Evolutionary conservation across 805 yeast genomes (phyloP).

Genomic region (Suhomyces faveliae): DNA sequence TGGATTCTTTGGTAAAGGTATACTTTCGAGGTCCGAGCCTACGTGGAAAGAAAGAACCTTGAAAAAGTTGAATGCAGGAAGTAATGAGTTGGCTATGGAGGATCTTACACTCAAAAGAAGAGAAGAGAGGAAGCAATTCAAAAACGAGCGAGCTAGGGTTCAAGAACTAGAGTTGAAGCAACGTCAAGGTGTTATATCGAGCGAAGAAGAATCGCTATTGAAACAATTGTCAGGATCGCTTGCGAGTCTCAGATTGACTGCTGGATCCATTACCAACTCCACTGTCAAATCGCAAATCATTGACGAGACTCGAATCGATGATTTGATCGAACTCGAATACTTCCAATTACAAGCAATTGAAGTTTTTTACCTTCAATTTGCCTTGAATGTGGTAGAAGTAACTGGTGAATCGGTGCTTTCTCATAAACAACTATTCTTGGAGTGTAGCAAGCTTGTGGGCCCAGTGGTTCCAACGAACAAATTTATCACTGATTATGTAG

Average conservation of each 20-base stretch:
- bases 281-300: not conserved
- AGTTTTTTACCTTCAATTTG: slow-evolving; percentile 64
- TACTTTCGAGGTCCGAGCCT: slow-evolving; percentile 86
- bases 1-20: slow-evolving; percentile 95
- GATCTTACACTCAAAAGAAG: slow-evolving; percentile 76
- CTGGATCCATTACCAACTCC: not conserved
- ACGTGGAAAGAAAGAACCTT: slow-evolving; percentile 75
- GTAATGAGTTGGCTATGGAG: slow-evolving; percentile 57
- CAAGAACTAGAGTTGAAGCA: slow-evolving; percentile 51
- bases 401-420: slow-evolving; percentile 11
- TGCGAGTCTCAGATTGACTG: not conserved
- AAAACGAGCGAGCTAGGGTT: slow-evolving; percentile 54
- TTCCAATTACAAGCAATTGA: slow-evolving; percentile 78
- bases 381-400: slow-evolving; percentile 49
- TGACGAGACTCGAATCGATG: slow-evolving; percentile 10
- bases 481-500: slow-evolving; percentile 61
- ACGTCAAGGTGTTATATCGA: slow-evolving; percentile 24
- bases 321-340: slow-evolving; percentile 37
- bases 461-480: slow-evolving; percentile 6
- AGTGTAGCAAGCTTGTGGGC: slow-evolving; percentile 17
- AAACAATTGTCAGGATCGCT: slow-evolving; percentile 13
- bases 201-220: not conserved
- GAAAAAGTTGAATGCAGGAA: slow-evolving; percentile 41
- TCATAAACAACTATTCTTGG: slow-evolving; percentile 24
- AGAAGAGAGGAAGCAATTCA: slow-evolving; percentile 68